Conservation (phyloP, 2,329 filamentous ascomycete species). For the Biscogniauxia sp. region DNA sequence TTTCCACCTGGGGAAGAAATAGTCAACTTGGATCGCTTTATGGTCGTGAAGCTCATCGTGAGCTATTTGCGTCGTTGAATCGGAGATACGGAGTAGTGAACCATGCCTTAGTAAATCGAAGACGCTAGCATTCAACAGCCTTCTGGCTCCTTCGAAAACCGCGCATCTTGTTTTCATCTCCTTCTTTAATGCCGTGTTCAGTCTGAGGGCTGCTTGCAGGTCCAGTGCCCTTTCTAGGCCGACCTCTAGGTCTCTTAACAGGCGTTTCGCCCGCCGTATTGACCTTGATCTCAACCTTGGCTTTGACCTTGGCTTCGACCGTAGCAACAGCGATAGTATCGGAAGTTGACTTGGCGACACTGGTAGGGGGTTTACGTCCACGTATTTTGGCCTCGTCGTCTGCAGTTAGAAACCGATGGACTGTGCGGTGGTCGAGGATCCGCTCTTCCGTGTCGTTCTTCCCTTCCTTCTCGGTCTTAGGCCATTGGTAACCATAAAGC, state of each 20-base stretch:
- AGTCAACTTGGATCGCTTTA: not conserved
- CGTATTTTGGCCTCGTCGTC: constrained; percentile 62
- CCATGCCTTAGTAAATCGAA: not conserved
- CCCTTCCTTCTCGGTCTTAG: constrained; percentile 83
- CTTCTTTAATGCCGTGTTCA: constrained; percentile 10
- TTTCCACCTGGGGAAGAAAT: not conserved
- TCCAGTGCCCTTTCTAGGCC: constrained; percentile 20
- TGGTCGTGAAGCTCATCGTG: not conserved
- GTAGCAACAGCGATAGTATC: constrained; percentile 1
- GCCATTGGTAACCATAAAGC: constrained; percentile 92
- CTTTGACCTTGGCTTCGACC: not conserved
- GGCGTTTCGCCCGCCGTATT: not conserved
- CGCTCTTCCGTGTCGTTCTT: constrained; percentile 68
- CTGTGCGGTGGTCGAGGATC: constrained; percentile 78
- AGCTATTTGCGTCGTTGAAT: not conserved
- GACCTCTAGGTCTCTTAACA: constrained; percentile 23
- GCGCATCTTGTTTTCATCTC: constrained; percentile 17
- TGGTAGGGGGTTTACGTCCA: constrained; percentile 34
- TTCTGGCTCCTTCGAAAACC: constrained; percentile 22
- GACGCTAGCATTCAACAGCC: constrained; percentile 10
- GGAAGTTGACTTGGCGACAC: not conserved
- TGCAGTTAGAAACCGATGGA: constrained; percentile 78
- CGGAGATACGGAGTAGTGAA: not conserved
- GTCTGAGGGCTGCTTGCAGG: constrained; percentile 2
- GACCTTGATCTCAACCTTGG: constrained; percentile 32